Base-by-base conservation (phyloP, 2,329 filamentous ascomycete genomes). In the Peltaster fructicola region DNA sequence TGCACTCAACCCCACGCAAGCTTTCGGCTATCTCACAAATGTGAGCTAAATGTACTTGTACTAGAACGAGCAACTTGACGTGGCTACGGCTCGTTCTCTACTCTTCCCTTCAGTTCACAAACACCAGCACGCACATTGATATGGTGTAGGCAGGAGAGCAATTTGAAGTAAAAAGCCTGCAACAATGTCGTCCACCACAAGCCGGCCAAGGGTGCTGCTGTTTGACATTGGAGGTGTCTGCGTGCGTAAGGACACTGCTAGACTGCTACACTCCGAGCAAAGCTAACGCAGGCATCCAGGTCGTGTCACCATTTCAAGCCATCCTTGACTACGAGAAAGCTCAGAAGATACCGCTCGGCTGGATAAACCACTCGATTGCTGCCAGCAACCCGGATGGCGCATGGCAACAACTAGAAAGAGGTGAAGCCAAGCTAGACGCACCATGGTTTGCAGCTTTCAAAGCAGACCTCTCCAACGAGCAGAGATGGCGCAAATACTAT, bases 181-280 rank as follows among this genome's bases (percentile, higher is more conserved):
- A n/a, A 15, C 15, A 22, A n/a, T n/a, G n/a, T 11, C 24, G 29
- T 11, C 14, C 24, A 19, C 23, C 20, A 15, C 27, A 13, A 25
- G 22, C 15, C 37, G 37, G 25, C 77, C 78, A 15, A 76, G 77
- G 39, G 78, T 79, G 27, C 57, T 90, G 15, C 61, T 98, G 12
- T 95, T 95, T 50, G 88, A 98, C 53, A 88, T 98, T 39, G 88
- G 88, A 18, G 88, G 88, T 33, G 88, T 98, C 39, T 90, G 81
- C 63, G 85, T 92, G 74, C 62, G 80, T 71, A 32, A 25, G 21
- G 31, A 9, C 1, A n/a, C n/a, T 8, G 8, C 17, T 18, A 18
- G 17, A 8, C n/a, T n/a, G 8, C 17, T 18, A 18, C 17, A 18
- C 8, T n/a, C 8, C 8, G 8, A 18, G 8, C n/a, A n/a, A 26